phyloP scores from a whole-genome alignment of 805 yeast species.

The Ogataea zsoltii region DNA sequence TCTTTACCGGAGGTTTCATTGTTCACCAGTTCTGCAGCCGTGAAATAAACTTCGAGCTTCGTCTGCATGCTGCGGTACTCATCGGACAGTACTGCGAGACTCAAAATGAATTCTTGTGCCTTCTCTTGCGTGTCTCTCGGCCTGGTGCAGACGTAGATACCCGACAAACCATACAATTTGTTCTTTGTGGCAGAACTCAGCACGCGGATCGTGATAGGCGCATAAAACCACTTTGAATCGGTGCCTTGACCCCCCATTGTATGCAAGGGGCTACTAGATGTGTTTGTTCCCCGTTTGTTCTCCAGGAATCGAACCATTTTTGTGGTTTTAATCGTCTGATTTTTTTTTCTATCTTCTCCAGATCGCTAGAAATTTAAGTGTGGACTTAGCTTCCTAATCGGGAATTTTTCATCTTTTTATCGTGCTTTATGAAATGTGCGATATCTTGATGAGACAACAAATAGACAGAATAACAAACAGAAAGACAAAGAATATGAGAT shows the following conservation, averaged over 20 bases:
- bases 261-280: background rate
- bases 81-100: slow-evolving; percentile 13
- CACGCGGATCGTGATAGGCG: slow-evolving; percentile 17
- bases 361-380: background rate
- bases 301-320: slow-evolving; percentile 1
- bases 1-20: slow-evolving; percentile 12
- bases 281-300: background rate
- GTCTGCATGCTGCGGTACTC: slow-evolving; percentile 7
- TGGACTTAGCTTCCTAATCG: slow-evolving; percentile 9
- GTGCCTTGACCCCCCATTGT: background rate
- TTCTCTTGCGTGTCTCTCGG: background rate
- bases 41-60: slow-evolving; percentile 17
- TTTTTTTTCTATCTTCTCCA: background rate
- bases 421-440: background rate
- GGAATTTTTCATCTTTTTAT: slow-evolving; percentile 1
- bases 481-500: slow-evolving; percentile 1
- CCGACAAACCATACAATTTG: slow-evolving; percentile 22
- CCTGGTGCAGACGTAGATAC: slow-evolving; percentile 11
- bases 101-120: slow-evolving; percentile 16
- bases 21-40: slow-evolving; percentile 16
- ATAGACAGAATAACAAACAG: background rate
- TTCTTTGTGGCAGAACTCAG: slow-evolving; percentile 12
- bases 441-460: background rate
- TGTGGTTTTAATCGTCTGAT: background rate
- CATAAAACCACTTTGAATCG: slow-evolving; percentile 9